phyloP scores from a whole-genome alignment of 2,329 filamentous ascomycete species.

The Scedosporium dehoogii region DNA sequence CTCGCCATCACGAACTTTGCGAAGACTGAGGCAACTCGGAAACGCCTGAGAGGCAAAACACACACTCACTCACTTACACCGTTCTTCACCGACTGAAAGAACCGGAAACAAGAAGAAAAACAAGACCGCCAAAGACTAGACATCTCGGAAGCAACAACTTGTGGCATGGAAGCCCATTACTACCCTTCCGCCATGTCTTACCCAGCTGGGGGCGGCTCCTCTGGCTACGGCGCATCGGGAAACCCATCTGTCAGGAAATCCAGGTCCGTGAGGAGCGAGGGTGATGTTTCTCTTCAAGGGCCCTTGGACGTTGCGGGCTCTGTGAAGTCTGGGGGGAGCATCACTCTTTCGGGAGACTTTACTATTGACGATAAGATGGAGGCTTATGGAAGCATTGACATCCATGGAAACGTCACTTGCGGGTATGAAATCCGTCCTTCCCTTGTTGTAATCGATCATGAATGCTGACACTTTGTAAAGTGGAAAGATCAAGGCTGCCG shows the following conservation, averaged over 20 bases:
- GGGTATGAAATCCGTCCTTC: conserved; percentile 19
- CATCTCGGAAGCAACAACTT: background rate
- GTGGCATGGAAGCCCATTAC: background rate
- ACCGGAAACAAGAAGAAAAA: background rate
- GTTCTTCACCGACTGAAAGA: background rate
- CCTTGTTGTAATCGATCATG: background rate
- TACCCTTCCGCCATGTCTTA: conserved; percentile 1
- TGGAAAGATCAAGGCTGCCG: conserved; percentile 34
- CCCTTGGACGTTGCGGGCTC: conserved; percentile 37
- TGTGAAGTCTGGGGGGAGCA: conserved; percentile 33
- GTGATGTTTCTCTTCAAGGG: conserved; percentile 28
- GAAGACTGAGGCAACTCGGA: no score
- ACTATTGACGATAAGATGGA: conserved; percentile 33
- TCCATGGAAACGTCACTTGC: conserved; percentile 32
- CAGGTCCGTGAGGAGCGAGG: conserved; percentile 31
- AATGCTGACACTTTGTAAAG: conserved; percentile 14
- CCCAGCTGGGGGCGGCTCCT: conserved; percentile 11
- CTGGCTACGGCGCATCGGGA: conserved; percentile 8
- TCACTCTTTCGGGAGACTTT: conserved; percentile 34
- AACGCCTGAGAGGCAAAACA: no score
- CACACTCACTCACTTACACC: no score
- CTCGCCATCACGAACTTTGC: no score
- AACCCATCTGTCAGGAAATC: conserved; percentile 19
- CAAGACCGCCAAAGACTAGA: background rate
- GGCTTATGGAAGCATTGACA: conserved; percentile 32